A percentile compares a stretch with the other conserved stretches of the same genome.
These are phyloP conservation scores for Ustilago loliicola DNA, from an alignment of 1,284 basidiomycete species.

Conservation along the genomic window DNA sequence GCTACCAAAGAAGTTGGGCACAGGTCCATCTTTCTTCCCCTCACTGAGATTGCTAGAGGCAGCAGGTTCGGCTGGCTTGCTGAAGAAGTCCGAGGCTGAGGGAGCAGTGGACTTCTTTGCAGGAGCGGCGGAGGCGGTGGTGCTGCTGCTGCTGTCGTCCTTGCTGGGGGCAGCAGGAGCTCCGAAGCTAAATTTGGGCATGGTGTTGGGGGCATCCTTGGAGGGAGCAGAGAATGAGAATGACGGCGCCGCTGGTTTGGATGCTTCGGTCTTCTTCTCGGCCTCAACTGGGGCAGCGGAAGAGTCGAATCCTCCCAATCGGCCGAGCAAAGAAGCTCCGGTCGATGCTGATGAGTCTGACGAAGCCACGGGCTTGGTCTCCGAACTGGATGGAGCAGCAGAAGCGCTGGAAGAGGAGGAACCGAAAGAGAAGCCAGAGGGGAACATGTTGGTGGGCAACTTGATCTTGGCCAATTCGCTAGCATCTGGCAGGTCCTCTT, in stretches of 20 bases:
- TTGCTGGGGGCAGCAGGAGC: conserved; percentile 17
- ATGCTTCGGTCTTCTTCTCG: conserved; percentile 25
- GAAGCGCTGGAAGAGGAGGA: background rate
- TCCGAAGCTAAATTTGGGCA: conserved; percentile 53
- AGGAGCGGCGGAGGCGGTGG: background rate
- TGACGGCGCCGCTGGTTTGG: conserved; percentile 25
- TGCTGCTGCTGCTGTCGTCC: conserved; percentile 3
- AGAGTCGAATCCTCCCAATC: conserved; percentile 55
- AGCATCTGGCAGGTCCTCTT: conserved; percentile 61
- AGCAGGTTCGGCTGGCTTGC: conserved; percentile 41
- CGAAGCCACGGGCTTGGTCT: conserved; percentile 6
- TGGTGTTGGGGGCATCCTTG: conserved; percentile 28
- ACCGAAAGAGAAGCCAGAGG: conserved; percentile 63
- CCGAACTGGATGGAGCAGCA: background rate
- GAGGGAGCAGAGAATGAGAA: conserved; percentile 52
- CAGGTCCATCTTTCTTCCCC: conserved; percentile 60
- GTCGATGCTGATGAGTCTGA: conserved; percentile 7
- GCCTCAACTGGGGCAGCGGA: conserved; percentile 44
- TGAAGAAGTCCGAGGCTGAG: conserved; percentile 47
- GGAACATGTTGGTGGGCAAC: conserved; percentile 64
- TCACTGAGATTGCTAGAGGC: conserved; percentile 26
- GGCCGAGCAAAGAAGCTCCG: conserved; percentile 42
- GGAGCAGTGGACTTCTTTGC: conserved; percentile 28
- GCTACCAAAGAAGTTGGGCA: conserved; percentile 64
- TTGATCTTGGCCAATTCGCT: conserved; percentile 68